Evolutionary conservation across 1,284 basidiomycete genomes (phyloP).

Genomic region (Jaminaea rosea): DNA sequence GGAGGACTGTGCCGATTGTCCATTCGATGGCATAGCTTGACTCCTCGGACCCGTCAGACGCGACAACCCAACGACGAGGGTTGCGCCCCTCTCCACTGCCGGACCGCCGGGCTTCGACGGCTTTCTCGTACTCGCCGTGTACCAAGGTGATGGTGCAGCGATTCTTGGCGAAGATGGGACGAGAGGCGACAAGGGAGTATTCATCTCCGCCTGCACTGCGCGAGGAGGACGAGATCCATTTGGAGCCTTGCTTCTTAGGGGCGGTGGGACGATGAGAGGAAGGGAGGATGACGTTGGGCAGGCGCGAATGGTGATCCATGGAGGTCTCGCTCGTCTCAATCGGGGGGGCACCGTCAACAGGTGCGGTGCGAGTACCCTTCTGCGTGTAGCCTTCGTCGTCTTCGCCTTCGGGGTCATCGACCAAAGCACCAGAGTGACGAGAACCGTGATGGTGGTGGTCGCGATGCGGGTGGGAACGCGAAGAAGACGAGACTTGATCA

Average conservation of each 20-base stretch:
- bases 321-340: not conserved
- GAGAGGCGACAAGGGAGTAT: not conserved
- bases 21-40: constrained; percentile 42
- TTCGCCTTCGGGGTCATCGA: constrained; percentile 14
- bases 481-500: too few species aligned
- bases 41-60: constrained; percentile 77
- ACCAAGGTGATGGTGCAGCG: constrained; percentile 80
- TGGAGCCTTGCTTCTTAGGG: constrained; percentile 13
- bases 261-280: not conserved
- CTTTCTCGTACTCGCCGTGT: constrained; percentile 52
- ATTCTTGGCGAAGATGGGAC: constrained; percentile 80
- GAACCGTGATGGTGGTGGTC: too few species aligned
- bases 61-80: constrained; percentile 70
- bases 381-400: constrained; percentile 16
- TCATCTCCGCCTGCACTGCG: not conserved
- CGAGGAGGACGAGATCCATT: constrained; percentile 6
- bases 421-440: constrained; percentile 5
- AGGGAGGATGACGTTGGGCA: not conserved
- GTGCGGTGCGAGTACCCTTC: not conserved
- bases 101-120: constrained; percentile 27
- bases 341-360: not conserved
- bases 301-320: not conserved
- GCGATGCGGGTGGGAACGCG: too few species aligned
- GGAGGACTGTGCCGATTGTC: constrained; percentile 85
- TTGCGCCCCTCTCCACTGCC: constrained; percentile 52